phyloP scores from a whole-genome alignment of 2,329 filamentous ascomycete genomes.

The Aspergillus latus region DNA sequence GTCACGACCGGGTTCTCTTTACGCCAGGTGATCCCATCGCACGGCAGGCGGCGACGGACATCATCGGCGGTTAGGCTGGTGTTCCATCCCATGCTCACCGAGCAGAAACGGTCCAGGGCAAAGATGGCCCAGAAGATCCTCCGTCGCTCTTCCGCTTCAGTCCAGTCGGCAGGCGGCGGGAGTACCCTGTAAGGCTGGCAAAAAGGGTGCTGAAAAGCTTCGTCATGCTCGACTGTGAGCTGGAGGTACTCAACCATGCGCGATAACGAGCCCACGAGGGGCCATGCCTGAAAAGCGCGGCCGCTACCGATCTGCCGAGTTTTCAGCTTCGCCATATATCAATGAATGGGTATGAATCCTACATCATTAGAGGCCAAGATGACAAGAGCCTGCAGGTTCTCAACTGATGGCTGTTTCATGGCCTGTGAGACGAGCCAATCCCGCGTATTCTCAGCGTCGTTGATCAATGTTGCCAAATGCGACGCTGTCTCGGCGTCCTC shows the following conservation, averaged over 20 bases:
- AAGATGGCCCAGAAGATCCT: conserved; percentile 47
- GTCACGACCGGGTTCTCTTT: conserved; percentile 42
- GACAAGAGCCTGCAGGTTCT: conserved; percentile 26
- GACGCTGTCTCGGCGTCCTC: conserved; percentile 7
- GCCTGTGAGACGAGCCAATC: conserved; percentile 15
- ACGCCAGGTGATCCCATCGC: conserved; percentile 46
- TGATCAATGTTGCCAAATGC: neutral
- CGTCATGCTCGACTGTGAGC: conserved; percentile 36
- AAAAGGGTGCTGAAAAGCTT: conserved; percentile 24
- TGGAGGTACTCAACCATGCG: conserved; percentile 41
- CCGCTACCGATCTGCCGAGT: conserved; percentile 32
- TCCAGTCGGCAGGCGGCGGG: conserved; percentile 33
- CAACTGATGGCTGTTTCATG: conserved; percentile 25
- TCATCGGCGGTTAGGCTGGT: conserved; percentile 39
- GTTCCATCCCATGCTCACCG: conserved; percentile 41
- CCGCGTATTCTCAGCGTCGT: conserved; percentile 3
- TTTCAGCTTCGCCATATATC: neutral
- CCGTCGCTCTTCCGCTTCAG: conserved; percentile 41
- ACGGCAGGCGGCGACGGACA: conserved; percentile 41
- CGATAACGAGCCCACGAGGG: conserved; percentile 39
- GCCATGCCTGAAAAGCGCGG: conserved; percentile 34
- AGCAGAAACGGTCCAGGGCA: conserved; percentile 40
- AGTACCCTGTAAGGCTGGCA: conserved; percentile 31
- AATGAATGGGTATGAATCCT: conserved; percentile 3
- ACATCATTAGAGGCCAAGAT: conserved; percentile 43